Evolutionary conservation across 805 yeast species (phyloP).

Genomic region (Saturnispora sekii): DNA sequence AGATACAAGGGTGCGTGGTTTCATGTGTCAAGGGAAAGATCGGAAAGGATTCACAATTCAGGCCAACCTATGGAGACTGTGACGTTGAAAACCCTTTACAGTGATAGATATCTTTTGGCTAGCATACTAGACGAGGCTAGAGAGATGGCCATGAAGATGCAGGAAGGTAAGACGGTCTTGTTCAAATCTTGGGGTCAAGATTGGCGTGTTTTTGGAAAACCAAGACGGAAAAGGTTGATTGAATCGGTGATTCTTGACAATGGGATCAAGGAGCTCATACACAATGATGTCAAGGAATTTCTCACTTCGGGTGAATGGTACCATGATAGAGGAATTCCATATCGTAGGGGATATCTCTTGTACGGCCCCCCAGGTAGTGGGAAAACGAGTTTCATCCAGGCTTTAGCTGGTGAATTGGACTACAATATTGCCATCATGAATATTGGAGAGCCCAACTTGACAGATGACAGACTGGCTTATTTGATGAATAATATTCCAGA

Average conservation of each 20-base stretch:
- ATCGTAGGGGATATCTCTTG: conserved; percentile 84
- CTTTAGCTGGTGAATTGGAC: conserved; percentile 92
- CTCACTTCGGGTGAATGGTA: conserved; percentile 81
- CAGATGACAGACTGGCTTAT: conserved; percentile 91
- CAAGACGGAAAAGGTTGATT: conserved; percentile 73
- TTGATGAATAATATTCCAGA: conserved; percentile 94
- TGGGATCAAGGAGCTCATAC: conserved; percentile 56
- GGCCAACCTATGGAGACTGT: conserved; percentile 96
- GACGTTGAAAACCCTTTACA: conserved; percentile 80
- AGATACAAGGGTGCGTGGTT: conserved; percentile 81
- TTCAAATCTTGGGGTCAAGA: conserved; percentile 97
- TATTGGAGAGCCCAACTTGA: conserved; percentile 79
- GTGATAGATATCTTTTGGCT: conserved; percentile 63
- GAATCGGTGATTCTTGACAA: conserved; percentile 81
- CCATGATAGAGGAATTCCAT: conserved; percentile 93
- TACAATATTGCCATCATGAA: conserved; percentile 92
- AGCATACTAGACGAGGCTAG: conserved; percentile 75
- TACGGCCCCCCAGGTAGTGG: conserved; percentile 99
- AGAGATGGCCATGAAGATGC: conserved; percentile 63
- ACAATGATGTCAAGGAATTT: conserved; percentile 73
- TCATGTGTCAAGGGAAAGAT: conserved; percentile 81
- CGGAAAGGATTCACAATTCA: conserved; percentile 78
- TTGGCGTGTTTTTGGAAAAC: conserved; percentile 97
- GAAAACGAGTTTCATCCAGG: conserved; percentile 91
- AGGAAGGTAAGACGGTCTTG: conserved; percentile 89